Base-by-base conservation (phyloP, 768 basidiomycete species). In the Fomitopsis serialis region DNA sequence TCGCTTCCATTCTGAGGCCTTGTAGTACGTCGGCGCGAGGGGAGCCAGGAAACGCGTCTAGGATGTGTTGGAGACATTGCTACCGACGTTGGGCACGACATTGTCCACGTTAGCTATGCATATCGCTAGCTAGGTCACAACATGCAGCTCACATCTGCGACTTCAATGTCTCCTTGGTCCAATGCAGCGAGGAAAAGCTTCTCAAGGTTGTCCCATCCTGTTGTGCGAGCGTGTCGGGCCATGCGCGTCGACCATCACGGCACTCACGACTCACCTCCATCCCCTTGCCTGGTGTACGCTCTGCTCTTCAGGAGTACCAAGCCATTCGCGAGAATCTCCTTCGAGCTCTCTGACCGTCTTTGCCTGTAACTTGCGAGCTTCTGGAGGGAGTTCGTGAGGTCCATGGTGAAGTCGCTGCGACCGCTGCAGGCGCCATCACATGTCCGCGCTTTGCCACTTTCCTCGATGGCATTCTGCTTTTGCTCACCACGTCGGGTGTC, bases 201-300 rank as follows among this genome's bases (percentile, higher is more conserved):
- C 62, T 96, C 94, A 8, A 91, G 68, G 56, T 89, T 84, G 11
- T 78, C 77, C 90, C 89, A 93, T 27, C 77, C 92, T 92, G 61
- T 15, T 10, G 3, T 9, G n/a, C 25, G n/a, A 40, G 21, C 15
- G 37, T 7, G 15, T 29, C 21, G 34, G 15, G 24, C 19, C 11
- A 19, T 15, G 25, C 50, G 25, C 24, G 46, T 19, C 27, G 15
- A 42, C 43, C 15, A n/a, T n/a, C 24, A 15, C 29, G 15, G 3
- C 25, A 9, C 24, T 12, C 19, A 3, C 21, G 6, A 49, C 68
- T 40, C 35, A 67, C 68, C 61, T 45, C 72, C 68, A 29, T 74
- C 71, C 7, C 67, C 66, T 24, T 65, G 61, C 42, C 54, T 65
- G 43, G 61, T 59, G 35, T 66, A 56, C 6, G 56, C 62, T 7